Conservation (phyloP, 345 rosid genomes). For the Corymbia maculata region DNA sequence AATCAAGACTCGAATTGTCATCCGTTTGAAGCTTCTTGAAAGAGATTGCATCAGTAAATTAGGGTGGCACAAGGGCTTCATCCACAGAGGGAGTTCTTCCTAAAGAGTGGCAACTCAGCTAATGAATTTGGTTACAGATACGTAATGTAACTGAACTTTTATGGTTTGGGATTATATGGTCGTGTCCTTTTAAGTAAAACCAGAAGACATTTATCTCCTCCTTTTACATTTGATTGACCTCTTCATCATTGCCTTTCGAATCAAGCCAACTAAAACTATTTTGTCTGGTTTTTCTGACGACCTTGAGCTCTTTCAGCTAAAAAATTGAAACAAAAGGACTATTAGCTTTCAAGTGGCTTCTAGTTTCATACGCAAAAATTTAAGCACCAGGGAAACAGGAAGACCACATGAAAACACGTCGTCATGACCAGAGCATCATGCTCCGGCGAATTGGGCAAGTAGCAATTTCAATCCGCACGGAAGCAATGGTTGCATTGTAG, state of each 20-base stretch:
- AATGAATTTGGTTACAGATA: not conserved
- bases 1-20: not conserved
- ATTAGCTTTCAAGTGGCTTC: not conserved
- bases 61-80: not conserved
- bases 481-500: conserved; percentile 18
- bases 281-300: not conserved
- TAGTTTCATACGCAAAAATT: not conserved
- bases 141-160: not conserved
- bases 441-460: conserved; percentile 1
- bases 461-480: conserved; percentile 2
- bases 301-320: not conserved
- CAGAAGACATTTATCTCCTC: not conserved
- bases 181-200: not conserved
- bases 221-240: not conserved
- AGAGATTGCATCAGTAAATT: not conserved
- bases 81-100: not conserved
- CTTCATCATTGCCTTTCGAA: not conserved
- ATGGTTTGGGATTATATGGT: not conserved
- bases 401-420: not conserved
- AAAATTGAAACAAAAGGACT: not conserved
- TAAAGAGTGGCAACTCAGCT: not conserved
- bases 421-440: not conserved
- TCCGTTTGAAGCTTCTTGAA: not conserved
- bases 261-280: not conserved
- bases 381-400: not conserved